Evolutionary conservation across 169 alveolate species (phyloP), one percentile per base, ranked within the genome.

Genomic region (Plasmodium gonderi): DNA sequence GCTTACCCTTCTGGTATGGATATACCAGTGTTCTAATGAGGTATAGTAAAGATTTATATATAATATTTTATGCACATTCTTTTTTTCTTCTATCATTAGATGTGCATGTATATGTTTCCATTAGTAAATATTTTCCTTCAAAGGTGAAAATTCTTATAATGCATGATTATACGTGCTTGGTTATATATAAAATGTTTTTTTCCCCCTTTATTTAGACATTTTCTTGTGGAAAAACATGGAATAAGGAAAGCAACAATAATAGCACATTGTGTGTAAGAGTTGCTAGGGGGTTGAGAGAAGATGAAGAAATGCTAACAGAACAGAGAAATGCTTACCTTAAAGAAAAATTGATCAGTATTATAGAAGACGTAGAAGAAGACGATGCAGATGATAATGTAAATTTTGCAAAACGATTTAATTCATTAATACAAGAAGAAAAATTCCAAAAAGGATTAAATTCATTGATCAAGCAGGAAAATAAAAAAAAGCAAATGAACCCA

Each of bases 381-480:
- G 8, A 2, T 60, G n/a, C n/a, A n/a, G 36, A 60, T 60, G 38
- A 60, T 20, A 60, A 60, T 60, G 17, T 20, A 1, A 20, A 17
- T 36, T 20, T 60, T 60, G 38, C 72, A n/a, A 60, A 60, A 60
- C 7, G 72, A n/a, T 60, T 60, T 60, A 60, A 60, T 60, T 12
- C 38, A 36, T 20, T 60, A 60, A 60, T 60, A 60, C 72, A 60
- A 36, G 38, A 60, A 60, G 72, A 60, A 20, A 60, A 60, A 29
- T 17, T 60, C 72, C 72, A 60, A 60, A 60, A 60, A 20, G 72
- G 72, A 60, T 60, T 60, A 60, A 60, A 60, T 60, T 20, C 72
- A 60, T 60, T 20, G 72, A 2, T 20, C 17, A 60, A 17, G n/a
- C 5, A 60, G 17, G 72, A 60, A 60, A 20, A 60, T 36, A 20